Evolutionary conservation across 106 monocot species (phyloP), one percentile per base, ranked within the genome.

Genomic region (Dendrobium nobile): DNA sequence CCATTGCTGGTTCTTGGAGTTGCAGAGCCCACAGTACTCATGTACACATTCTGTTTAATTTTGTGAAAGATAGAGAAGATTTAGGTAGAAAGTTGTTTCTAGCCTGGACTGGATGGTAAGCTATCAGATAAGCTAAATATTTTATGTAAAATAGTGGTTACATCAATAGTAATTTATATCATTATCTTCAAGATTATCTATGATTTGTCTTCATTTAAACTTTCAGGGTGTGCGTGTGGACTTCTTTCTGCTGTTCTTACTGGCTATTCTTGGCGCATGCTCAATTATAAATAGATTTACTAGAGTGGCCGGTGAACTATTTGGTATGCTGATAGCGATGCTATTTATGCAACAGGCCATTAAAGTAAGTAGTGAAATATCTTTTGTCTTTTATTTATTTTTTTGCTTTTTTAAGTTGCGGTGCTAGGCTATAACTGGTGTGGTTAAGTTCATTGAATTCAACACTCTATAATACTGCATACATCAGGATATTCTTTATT

Each of bases 21-120:
- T 3, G 94, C 94, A 8, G 94, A 94, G 76, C 94, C 94, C 0
- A 94, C 94, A 2, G 94, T 94, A 65, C 91, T 94, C 43, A 94
- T 94, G 94, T 94, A 94, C 82, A 94, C 94, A 9, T 94, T 94
- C 86, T 96, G 91, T 96, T 88, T 58, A 85, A 90, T 51, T 96
- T 96, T 82, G 96, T 80, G 0, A 93, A 93, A 31, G 88, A 93
- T 68, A 79, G 85, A 73, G 22, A 79, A 2, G 93, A 93, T 67
- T 84, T 96, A 82, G 93, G 96, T 41, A 80, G 85, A 26, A 83
- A 82, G 20, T 75, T 96, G 42, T 96, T 93, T 48, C 80, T 96
- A 24, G 93, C 96, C 28, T 96, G 96, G 96, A 85, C 91, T 72
- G 96, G 89, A 84, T 96, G 96, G 96, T 83, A 73, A 44, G 41